These are phyloP conservation scores for Fusarium succisae DNA, from an alignment of 2,329 filamentous ascomycete species.

Conservation along the genomic window DNA sequence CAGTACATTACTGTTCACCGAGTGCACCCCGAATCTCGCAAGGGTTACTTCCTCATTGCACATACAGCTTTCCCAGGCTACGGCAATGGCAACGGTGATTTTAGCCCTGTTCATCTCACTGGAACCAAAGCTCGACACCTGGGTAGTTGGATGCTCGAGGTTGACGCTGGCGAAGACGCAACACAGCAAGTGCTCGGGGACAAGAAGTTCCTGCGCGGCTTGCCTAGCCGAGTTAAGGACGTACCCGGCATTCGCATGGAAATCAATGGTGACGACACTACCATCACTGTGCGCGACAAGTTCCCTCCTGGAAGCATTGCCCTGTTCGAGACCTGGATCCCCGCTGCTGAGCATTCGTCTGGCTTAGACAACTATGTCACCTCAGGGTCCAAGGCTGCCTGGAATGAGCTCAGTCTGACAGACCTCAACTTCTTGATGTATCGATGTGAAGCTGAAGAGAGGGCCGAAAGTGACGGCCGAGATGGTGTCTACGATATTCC, in stretches of 20 bases:
- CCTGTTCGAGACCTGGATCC: slow-evolving; percentile 95
- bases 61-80: slow-evolving; percentile 96
- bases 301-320: slow-evolving; percentile 96
- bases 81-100: slow-evolving; percentile 81
- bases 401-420: slow-evolving; percentile 76
- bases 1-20: slow-evolving; percentile 97
- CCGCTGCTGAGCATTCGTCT: slow-evolving; percentile 82
- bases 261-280: slow-evolving; percentile 75
- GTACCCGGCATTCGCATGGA: slow-evolving; percentile 79
- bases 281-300: slow-evolving; percentile 80
- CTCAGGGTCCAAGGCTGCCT: slow-evolving; percentile 80
- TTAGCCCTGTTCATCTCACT: slow-evolving; percentile 80
- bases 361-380: slow-evolving; percentile 89
- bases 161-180: slow-evolving; percentile 78
- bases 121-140: slow-evolving; percentile 88
- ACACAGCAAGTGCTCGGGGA: slow-evolving; percentile 73
- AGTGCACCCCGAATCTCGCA: slow-evolving; percentile 89
- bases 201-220: slow-evolving; percentile 75
- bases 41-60: slow-evolving; percentile 94
- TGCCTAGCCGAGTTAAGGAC: slow-evolving; percentile 84
- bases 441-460: slow-evolving; percentile 87
- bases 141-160: slow-evolving; percentile 91
- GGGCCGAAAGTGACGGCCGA: slow-evolving; percentile 77
- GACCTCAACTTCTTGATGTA: slow-evolving; percentile 95
- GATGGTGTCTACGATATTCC: slow-evolving; percentile 94